Conservation (phyloP, 208 protist species). For the Wallacemonas rigidus region DNA sequence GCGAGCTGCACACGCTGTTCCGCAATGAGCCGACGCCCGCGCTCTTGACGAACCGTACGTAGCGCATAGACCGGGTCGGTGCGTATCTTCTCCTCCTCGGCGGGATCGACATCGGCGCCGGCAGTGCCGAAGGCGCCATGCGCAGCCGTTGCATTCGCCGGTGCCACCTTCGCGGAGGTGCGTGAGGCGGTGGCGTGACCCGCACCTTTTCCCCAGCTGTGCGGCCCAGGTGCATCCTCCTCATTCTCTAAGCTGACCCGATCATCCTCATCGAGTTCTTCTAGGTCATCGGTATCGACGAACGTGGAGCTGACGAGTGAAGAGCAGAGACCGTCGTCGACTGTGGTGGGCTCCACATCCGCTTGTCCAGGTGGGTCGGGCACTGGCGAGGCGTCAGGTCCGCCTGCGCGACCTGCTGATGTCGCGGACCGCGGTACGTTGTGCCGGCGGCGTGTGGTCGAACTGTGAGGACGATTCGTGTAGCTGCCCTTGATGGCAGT, state of each 20-base stretch:
- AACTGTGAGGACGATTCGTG: slow-evolving; percentile 1
- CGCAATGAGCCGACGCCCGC: slow-evolving; percentile 39
- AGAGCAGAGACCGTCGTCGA: slow-evolving; percentile 48
- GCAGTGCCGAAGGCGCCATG: neutral
- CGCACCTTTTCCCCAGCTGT: neutral
- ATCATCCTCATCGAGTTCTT: slow-evolving; percentile 27
- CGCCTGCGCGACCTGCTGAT: neutral
- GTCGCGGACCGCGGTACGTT: too few species aligned
- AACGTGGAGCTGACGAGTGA: slow-evolving; percentile 25
- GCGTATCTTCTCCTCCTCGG: slow-evolving; percentile 13
- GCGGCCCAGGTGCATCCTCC: slow-evolving; percentile 11
- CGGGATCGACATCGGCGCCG: slow-evolving; percentile 5
- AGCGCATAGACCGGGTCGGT: slow-evolving; percentile 28
- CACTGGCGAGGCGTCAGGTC: neutral
- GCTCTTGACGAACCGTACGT: slow-evolving; percentile 46
- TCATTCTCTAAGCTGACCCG: slow-evolving; percentile 13
- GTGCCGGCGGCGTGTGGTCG: neutral
- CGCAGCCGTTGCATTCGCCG: neutral
- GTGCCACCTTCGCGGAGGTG: too few species aligned
- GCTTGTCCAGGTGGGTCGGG: neutral
- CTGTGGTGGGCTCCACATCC: slow-evolving; percentile 4
- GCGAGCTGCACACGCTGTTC: slow-evolving; percentile 58
- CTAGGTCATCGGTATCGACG: slow-evolving; percentile 6
- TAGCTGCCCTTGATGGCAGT: slow-evolving; percentile 7
- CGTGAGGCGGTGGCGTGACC: too few species aligned